Evolutionary conservation across 495 filamentous ascomycete species (phyloP), one percentile per base, ranked within the genome.

Genomic region (Trypethelium eluteriae): DNA sequence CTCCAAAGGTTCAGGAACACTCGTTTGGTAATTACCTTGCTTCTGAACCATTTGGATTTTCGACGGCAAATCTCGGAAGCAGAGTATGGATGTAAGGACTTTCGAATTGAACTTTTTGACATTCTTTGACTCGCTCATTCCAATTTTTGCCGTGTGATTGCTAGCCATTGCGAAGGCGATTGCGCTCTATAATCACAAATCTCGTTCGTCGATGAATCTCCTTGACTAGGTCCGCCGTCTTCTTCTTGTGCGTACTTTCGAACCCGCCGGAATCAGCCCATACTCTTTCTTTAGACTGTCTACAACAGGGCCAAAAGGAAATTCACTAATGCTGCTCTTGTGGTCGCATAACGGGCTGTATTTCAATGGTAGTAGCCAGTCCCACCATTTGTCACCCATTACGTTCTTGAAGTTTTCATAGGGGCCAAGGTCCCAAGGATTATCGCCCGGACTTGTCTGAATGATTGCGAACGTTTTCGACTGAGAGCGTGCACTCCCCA

Each of bases 381-480:
- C 57, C 49, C 67, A 67, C 38, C 65, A 61, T 7, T 44, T n/a
- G 5, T 56, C 9, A 34, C 72, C 72, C 25, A 74, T 67, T n/a
- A 72, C 65, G 32, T 49, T 39, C 32, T 59, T 64, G 35, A 72
- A 59, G 36, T 74, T 74, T 16, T 39, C 53, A 2, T 6, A 68
- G 3, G 63, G 12, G n/a, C 72, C 72, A 10, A 74, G 56, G 39
- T 74, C 70, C 72, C 72, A 74, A 1, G 66, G 66, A 59, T 74
- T 74, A 63, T 70, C 66, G 10, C 72, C 70, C 2, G 70, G 72
- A 1, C 53, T 46, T 1, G 72, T 72, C 49, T 70, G 59, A 7
- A 74, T 62, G 39, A 74, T 72, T 5, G 72, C 72, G 53, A 74
- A 74, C n/a, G 68, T 72, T 44, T 69, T 62, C 3, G 65, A 61